phyloP scores from a whole-genome alignment of 495 filamentous ascomycete species.

The Hypoxylon fragiforme region DNA sequence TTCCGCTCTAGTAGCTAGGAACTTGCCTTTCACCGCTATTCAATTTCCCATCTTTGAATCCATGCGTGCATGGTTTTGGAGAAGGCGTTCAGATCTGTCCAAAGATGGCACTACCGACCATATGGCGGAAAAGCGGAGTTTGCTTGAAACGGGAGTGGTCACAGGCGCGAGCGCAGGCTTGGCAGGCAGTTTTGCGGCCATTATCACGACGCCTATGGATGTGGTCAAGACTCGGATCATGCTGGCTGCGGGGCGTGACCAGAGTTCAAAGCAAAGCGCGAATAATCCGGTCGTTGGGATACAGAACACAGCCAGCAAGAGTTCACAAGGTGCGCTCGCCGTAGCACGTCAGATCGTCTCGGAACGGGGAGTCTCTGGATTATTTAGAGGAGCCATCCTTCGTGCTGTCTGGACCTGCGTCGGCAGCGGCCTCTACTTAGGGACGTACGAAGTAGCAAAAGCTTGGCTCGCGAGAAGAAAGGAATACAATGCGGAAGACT shows the following conservation, averaged over 20 bases:
- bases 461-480: slow-evolving; percentile 63
- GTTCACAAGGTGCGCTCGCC: slow-evolving; percentile 44
- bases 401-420: slow-evolving; percentile 80
- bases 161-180: slow-evolving; percentile 70
- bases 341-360: slow-evolving; percentile 64
- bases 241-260: slow-evolving; percentile 53
- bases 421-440: slow-evolving; percentile 81
- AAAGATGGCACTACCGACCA: slow-evolving; percentile 15
- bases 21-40: slow-evolving; percentile 83
- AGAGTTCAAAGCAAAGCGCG: slow-evolving; percentile 26
- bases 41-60: slow-evolving; percentile 88
- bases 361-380: slow-evolving; percentile 67
- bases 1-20: slow-evolving; percentile 73
- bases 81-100: slow-evolving; percentile 28
- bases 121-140: slow-evolving; percentile 24
- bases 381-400: slow-evolving; percentile 77
- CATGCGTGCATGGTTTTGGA: slow-evolving; percentile 50
- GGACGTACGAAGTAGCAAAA: slow-evolving; percentile 80
- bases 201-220: slow-evolving; percentile 79
- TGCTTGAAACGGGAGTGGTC: slow-evolving; percentile 65
- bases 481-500: slow-evolving; percentile 32
- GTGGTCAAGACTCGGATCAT: slow-evolving; percentile 82
- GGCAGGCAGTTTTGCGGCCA: slow-evolving; percentile 69
- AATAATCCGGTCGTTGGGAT: slow-evolving; percentile 35
- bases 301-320: slow-evolving; percentile 5